Evolutionary conservation across 495 filamentous ascomycete genomes (phyloP).

Genomic region (Lindgomyces ingoldianus): DNA sequence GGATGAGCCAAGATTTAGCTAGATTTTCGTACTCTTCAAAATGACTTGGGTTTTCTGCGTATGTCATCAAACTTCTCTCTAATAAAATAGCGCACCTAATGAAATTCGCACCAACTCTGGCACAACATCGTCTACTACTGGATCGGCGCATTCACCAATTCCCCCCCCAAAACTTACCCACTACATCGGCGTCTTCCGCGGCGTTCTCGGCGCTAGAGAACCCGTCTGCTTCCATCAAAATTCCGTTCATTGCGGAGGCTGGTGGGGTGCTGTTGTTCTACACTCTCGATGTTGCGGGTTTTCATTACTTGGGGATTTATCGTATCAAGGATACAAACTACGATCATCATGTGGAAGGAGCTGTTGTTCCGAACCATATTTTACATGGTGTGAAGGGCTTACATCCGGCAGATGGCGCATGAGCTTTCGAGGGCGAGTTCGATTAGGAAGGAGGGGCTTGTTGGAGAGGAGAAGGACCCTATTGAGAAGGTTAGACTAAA

Average conservation of each 20-base stretch:
- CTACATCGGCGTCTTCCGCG: conserved; percentile 33
- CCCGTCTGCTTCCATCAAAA: conserved; percentile 31
- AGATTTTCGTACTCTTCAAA: conserved; percentile 25
- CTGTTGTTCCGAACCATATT: conserved; percentile 32
- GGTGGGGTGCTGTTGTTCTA: conserved; percentile 33
- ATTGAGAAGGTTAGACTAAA: too few relatives aligned
- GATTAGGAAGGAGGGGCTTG: too few relatives aligned
- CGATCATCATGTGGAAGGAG: conserved; percentile 19
- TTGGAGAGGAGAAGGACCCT: too few relatives aligned
- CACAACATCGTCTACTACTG: conserved; percentile 30
- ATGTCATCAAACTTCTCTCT: not conserved
- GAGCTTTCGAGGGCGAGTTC: too few relatives aligned
- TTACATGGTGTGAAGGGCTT: conserved; percentile 15
- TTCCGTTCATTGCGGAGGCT: conserved; percentile 25
- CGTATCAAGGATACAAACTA: conserved; percentile 35
- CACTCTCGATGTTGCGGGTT: conserved; percentile 9
- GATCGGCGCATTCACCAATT: conserved; percentile 23
- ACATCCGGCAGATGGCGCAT: too few relatives aligned
- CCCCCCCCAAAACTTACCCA: conserved; percentile 20
- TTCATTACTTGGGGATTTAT: conserved; percentile 30
- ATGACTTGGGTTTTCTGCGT: conserved; percentile 20
- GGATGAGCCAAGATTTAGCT: conserved; percentile 15
- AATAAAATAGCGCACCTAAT: not conserved
- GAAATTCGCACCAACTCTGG: conserved; percentile 15
- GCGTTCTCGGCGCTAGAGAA: conserved; percentile 33